Percentiles rank a stretch among this genome's conserved stretches.
These are phyloP conservation scores for Cystobasidium ongulense DNA, from an alignment of 768 basidiomycete genomes.

Conservation along the genomic window DNA sequence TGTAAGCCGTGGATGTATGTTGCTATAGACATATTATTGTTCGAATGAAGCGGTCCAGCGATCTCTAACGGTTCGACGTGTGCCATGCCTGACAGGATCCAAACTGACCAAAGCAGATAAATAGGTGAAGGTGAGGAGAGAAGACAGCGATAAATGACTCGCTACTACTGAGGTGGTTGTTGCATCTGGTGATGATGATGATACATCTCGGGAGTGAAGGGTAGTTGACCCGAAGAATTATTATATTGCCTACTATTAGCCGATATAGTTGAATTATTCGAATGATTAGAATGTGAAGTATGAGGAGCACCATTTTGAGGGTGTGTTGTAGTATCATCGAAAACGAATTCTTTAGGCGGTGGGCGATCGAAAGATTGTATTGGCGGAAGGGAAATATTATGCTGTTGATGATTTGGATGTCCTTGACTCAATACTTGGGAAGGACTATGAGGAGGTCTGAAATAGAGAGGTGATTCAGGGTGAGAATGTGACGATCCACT, in stretches of 20 bases:
- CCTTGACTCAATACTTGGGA: conserved; percentile 6
- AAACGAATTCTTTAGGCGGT: conserved; percentile 27
- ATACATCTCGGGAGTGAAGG: conserved; percentile 17
- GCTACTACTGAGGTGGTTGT: background rate
- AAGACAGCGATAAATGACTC: background rate
- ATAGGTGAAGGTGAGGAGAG: background rate
- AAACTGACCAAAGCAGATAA: too few species aligned
- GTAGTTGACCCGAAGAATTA: conserved; percentile 6
- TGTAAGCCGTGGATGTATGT: background rate
- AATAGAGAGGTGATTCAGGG: conserved; percentile 23
- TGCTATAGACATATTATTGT: background rate
- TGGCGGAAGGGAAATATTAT: conserved; percentile 32
- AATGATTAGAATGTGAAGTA: conserved; percentile 11
- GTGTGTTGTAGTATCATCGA: background rate
- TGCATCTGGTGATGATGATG: conserved; percentile 26
- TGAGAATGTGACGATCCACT: conserved; percentile 29
- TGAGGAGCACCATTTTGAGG: conserved; percentile 3
- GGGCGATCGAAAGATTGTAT: conserved; percentile 36
- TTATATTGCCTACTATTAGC: conserved; percentile 1
- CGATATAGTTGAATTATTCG: conserved; percentile 24
- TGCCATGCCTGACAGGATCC: too few species aligned
- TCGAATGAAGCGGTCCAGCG: too few species aligned
- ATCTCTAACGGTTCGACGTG: too few species aligned
- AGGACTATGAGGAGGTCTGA: conserved; percentile 10
- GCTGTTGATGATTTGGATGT: conserved; percentile 29